Evolutionary conservation across 129 eudicot genomes (phyloP).

Genomic region (Rutidosis leptorrhynchoides): DNA sequence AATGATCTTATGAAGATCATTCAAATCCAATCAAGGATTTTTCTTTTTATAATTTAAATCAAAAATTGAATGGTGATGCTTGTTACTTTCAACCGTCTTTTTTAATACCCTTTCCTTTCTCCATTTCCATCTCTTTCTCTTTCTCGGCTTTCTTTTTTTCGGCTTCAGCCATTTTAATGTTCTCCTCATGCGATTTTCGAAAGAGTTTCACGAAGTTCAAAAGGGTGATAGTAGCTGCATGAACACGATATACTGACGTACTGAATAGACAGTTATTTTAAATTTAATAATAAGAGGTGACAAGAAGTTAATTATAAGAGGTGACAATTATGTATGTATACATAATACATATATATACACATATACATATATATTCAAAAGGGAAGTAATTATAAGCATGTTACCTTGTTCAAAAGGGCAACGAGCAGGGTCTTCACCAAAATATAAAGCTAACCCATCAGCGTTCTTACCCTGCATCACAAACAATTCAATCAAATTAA

Average conservation of each 20-base stretch:
- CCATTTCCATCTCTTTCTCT: constrained; percentile 84
- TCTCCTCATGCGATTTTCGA: constrained; percentile 82
- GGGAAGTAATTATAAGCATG: neutral
- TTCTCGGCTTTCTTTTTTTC: constrained; percentile 88
- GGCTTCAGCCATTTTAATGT: constrained; percentile 71
- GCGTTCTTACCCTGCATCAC: constrained; percentile 87
- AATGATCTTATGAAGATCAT: neutral
- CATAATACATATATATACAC: neutral
- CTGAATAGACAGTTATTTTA: neutral
- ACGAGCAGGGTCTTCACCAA: constrained; percentile 92
- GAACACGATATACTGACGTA: constrained; percentile 6
- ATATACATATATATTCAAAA: too few species aligned
- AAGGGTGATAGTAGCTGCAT: constrained; percentile 71
- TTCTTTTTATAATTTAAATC: constrained; percentile 19
- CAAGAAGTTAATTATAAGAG: too few species aligned
- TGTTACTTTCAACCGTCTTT: constrained; percentile 36
- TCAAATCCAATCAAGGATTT: constrained; percentile 50
- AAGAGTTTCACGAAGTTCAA: constrained; percentile 78
- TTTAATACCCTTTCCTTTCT: constrained; percentile 57
- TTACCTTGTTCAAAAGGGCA: constrained; percentile 99
- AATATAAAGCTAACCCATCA: constrained; percentile 85
- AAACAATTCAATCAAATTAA: constrained; percentile 7
- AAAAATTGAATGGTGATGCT: constrained; percentile 10
- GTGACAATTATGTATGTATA: neutral
- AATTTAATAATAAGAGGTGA: neutral